Evolutionary conservation across 2,329 filamentous ascomycete genomes (phyloP).

Genomic region (Fusarium floridanum): DNA sequence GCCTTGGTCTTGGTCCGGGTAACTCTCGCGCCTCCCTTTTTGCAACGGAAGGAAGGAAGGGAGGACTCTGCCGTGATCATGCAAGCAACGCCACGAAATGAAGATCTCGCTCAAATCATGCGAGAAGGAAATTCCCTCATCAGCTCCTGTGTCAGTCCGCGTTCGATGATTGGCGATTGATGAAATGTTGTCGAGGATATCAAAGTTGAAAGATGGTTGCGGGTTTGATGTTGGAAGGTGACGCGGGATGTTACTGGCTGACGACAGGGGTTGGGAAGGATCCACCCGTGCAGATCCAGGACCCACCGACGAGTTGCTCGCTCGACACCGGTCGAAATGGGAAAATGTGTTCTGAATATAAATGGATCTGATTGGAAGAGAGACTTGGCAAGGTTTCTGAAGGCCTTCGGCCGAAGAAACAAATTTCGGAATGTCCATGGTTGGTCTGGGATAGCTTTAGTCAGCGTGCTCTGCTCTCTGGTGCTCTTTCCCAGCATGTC

Average conservation of each 20-base stretch:
- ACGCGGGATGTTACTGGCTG: slow-evolving; percentile 17
- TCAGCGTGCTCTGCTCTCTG: not conserved
- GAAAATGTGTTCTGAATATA: not conserved
- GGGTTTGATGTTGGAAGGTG: slow-evolving; percentile 10
- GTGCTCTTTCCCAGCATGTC: not conserved
- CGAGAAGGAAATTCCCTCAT: not conserved
- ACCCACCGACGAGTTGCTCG: not conserved
- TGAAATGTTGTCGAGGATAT: not conserved
- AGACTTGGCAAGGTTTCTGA: slow-evolving; percentile 7
- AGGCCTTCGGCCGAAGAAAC: slow-evolving; percentile 15
- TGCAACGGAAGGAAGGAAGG: not conserved
- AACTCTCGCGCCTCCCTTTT: not conserved
- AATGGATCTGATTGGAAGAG: not conserved
- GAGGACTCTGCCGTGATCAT: slow-evolving; percentile 8
- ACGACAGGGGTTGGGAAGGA: not conserved
- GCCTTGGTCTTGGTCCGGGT: not conserved
- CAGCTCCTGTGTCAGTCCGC: not conserved
- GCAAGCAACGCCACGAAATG: not conserved
- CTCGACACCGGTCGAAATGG: not conserved
- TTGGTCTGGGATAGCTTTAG: not conserved
- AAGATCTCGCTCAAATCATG: not conserved
- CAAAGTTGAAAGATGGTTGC: slow-evolving; percentile 1
- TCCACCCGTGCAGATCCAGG: not conserved
- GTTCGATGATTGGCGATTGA: not conserved
- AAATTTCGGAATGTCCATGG: not conserved